phyloP scores from a whole-genome alignment of 768 basidiomycete genomes.

The Tylopilus vinaceipallidus region DNA sequence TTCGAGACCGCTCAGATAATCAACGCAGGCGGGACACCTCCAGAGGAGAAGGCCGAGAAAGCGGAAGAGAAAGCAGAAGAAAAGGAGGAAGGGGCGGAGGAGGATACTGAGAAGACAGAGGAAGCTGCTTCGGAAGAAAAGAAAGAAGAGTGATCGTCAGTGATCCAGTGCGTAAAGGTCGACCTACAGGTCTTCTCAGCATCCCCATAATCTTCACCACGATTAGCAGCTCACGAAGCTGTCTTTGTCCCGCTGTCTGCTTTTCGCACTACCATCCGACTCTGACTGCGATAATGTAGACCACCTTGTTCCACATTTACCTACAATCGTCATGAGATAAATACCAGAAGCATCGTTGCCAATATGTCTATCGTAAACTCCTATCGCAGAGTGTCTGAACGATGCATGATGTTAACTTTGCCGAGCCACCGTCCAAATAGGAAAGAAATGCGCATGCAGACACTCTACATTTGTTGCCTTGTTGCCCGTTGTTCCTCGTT shows the following conservation, averaged over 20 bases:
- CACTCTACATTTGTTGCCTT: slow-evolving; percentile 15
- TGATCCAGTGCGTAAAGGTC: slow-evolving; percentile 1
- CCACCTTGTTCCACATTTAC: slow-evolving; percentile 25
- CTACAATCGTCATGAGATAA: slow-evolving; percentile 28
- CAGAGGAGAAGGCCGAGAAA: slow-evolving; percentile 30
- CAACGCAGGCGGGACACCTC: slow-evolving; percentile 43
- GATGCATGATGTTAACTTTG: background rate
- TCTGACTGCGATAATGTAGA: slow-evolving; percentile 30
- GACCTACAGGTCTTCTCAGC: slow-evolving; percentile 4
- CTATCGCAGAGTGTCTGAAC: no score
- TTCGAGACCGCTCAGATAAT: slow-evolving; percentile 83
- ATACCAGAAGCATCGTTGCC: slow-evolving; percentile 24
- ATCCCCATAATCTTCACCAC: slow-evolving; percentile 2
- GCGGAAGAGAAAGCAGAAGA: slow-evolving; percentile 22
- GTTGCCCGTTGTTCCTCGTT: slow-evolving; percentile 49
- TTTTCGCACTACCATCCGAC: slow-evolving; percentile 13
- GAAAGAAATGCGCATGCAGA: background rate
- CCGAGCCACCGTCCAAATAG: background rate
- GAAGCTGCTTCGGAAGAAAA: slow-evolving; percentile 32
- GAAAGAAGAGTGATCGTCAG: slow-evolving; percentile 27
- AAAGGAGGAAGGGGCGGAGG: slow-evolving; percentile 25
- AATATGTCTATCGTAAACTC: background rate
- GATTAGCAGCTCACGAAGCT: slow-evolving; percentile 6
- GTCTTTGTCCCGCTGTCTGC: background rate
- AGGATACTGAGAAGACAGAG: slow-evolving; percentile 37